Conservation (phyloP, 192 early-diverging fungal species). For the Podila epicladia region DNA sequence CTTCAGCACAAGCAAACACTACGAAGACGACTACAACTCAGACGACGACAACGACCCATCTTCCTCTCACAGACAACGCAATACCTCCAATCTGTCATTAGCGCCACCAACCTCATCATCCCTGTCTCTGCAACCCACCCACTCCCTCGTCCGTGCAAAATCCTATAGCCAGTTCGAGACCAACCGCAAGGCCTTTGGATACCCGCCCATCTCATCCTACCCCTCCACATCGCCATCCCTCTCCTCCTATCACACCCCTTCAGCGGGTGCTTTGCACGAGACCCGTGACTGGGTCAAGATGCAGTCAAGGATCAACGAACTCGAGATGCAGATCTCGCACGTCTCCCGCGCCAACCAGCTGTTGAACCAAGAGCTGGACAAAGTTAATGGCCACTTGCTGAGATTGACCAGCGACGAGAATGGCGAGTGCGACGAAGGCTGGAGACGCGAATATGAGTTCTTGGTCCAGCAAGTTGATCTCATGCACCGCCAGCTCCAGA, state of each 20-base stretch:
- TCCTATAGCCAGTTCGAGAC: conserved; percentile 23
- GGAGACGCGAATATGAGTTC: conserved; percentile 37
- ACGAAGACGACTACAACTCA: neutral
- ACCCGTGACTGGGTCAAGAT: conserved; percentile 41
- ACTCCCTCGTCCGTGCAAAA: conserved; percentile 16
- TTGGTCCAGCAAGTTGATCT: conserved; percentile 43
- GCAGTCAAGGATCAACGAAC: conserved; percentile 29
- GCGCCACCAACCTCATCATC: neutral
- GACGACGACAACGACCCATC: neutral
- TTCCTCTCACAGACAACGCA: neutral
- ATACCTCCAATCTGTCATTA: neutral
- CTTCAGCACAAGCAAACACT: neutral
- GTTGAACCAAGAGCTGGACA: conserved; percentile 45
- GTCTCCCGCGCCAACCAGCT: conserved; percentile 22
- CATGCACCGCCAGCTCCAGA: conserved; percentile 45
- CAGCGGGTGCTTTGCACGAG: neutral
- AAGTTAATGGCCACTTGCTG: conserved; percentile 22
- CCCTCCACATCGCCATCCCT: neutral
- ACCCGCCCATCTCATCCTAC: neutral
- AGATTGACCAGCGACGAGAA: conserved; percentile 20
- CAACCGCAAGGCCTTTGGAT: conserved; percentile 1
- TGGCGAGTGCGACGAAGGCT: conserved; percentile 10
- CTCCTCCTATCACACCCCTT: neutral
- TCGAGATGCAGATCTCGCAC: conserved; percentile 27
- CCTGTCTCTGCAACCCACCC: neutral